Base-by-base conservation (phyloP, 1,284 basidiomycete species). In the Porphyrellus sp. region DNA sequence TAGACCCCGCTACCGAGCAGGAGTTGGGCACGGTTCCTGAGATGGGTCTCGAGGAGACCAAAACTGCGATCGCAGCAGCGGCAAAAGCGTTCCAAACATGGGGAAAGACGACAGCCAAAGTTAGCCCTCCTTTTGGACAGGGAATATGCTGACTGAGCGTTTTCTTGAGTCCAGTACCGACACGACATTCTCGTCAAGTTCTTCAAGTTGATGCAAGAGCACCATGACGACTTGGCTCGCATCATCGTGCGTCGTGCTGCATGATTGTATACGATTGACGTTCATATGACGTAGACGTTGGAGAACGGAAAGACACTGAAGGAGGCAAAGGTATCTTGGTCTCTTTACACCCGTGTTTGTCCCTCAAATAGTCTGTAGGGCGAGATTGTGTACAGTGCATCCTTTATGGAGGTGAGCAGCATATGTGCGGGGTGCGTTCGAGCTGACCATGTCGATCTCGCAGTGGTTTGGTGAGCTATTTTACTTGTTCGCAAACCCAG, bases 221-320 rank as follows among this genome's bases (percentile, higher is more conserved):
- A 93, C 68, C 76, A 83, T 35, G 90, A 95, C 38, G 93, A 97
- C 65, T 75, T 97, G 31, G 82, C 83, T 12, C 80, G 83, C 37
- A 82, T 95, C 49, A 90, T 94, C 58, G 89, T 89, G 54, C 59
- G 84, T 72, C 15, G 24, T 23, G 18, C 43, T 16, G 33, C 15
- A 25, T 52, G 57, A 63, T 43, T 51, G 53, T 63, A 34, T 37
- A 27, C 44, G 27, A 31, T 56, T 49, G 39, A 58, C 35, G 49
- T 56, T 62, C 51, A 58, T 53, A 16, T 37, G 50, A 59, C 34
- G 23, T 52, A 93, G 89, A 93, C 91, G 6, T 74, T 91, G 56
- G 94, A 98, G 74, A 98, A 98, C 62, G 94, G 94, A 34, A 98
- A 98, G 75, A 79, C 91, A 4, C 74, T 95, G 47, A 72, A 76